Base-by-base conservation (phyloP, 371 early-diverging fungal genomes). In the Rhizopus microsporus region DNA sequence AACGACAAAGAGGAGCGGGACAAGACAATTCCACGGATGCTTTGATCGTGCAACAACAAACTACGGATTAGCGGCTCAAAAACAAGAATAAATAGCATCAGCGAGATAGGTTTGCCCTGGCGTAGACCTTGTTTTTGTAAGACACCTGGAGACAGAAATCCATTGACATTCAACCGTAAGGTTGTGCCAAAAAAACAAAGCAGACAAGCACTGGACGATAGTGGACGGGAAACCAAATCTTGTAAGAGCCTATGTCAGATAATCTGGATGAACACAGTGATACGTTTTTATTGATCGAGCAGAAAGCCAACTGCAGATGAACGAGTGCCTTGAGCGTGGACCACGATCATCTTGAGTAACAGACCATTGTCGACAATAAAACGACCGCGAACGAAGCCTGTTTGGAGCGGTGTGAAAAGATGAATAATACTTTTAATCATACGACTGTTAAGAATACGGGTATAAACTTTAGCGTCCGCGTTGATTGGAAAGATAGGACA, bases 101-200 rank as follows among this genome's bases (percentile, higher is more conserved):
- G 71, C 0, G 64, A 62, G 10, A 74, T 40, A 1, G 69, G 74
- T 17, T 71, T 69, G 0, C 69, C 65, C 60, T 74, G 69, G 0
- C 59, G 48, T 0, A 74, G 50, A 1, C 65, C 71, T 40, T 69
- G 37, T 2, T 34, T 13, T 48, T 69, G 70, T 1, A 2, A 3
- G 15, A 61, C 38, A 39, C 62, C 42, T 3, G 44, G 1, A 12
- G 60, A 49, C 2, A 70, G 15, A 32, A 42, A 49, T 7, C 49
- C 54, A 34, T 60, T 60, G 16, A 54, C 42, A 16, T 60, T 60
- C n/a, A 60, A 33, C 1, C 15, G 40, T 1, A 60, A 12, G 13
- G n/a, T 4, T 2, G 39, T 49, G 29, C 29, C n/a, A 34, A 60
- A 60, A 39, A 60, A 54, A n/a, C 0, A 60, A 10, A 13, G 13